These are phyloP conservation scores for Plantago major DNA, from an alignment of 257 asterid genomes.

Conservation along the genomic window DNA sequence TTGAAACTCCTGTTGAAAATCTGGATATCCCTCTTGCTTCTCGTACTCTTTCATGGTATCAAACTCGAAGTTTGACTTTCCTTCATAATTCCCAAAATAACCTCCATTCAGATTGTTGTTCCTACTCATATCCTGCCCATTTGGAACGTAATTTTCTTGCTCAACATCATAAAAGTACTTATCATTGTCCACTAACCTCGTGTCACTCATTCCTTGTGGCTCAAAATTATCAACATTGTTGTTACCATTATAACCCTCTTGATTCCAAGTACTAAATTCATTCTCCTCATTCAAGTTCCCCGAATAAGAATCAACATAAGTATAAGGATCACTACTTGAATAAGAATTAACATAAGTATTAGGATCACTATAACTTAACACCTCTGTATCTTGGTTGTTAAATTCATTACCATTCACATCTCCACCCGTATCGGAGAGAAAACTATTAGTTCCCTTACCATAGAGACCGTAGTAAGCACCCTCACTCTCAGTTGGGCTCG, in stretches of 20 bases:
- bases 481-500: slow-evolving; percentile 30
- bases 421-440: slow-evolving; percentile 11
- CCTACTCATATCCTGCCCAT: slow-evolving; percentile 20
- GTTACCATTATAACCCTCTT: slow-evolving; percentile 17
- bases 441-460: slow-evolving; percentile 22
- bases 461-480: slow-evolving; percentile 36
- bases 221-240: slow-evolving; percentile 4
- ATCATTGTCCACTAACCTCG: slow-evolving; percentile 38
- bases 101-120: slow-evolving; percentile 23
- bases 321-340: slow-evolving; percentile 15
- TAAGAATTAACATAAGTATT: slow-evolving; percentile 15
- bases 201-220: slow-evolving; percentile 55
- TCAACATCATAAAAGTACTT: slow-evolving; percentile 30
- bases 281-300: slow-evolving; percentile 23
- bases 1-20: slow-evolving; percentile 26
- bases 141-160: slow-evolving; percentile 22
- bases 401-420: slow-evolving; percentile 26
- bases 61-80: slow-evolving; percentile 46
- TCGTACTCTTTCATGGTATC: slow-evolving; percentile 60
- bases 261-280: slow-evolving; percentile 14
- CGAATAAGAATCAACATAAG: slow-evolving; percentile 14
- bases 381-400: slow-evolving; percentile 16
- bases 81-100: slow-evolving; percentile 19
- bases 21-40: slow-evolving; percentile 42
- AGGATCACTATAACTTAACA: slow-evolving; percentile 15